These are phyloP conservation scores for Lecanicillium sp. DNA, from an alignment of 2,329 filamentous ascomycete genomes.

Conservation along the genomic window DNA sequence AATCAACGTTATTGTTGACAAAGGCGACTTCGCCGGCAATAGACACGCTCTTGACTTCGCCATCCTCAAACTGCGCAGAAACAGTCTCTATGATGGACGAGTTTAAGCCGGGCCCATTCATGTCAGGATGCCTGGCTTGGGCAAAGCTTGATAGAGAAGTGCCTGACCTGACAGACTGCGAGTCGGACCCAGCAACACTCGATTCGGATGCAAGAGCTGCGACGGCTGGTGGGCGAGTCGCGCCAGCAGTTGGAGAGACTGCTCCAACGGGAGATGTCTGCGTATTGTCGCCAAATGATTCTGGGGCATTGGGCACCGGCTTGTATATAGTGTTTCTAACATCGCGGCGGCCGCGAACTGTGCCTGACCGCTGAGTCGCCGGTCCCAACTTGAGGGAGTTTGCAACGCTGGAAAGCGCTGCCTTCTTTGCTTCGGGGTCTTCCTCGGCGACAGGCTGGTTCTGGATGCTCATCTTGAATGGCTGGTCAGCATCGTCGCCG, in stretches of 20 bases:
- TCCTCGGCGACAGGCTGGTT: constrained; percentile 72
- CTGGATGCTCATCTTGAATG: constrained; percentile 73
- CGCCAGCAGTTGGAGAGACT: not conserved
- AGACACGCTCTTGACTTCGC: constrained; percentile 60
- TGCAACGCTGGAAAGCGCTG: constrained; percentile 66
- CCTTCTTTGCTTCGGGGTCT: constrained; percentile 64
- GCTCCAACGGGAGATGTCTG: constrained; percentile 13
- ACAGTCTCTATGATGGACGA: constrained; percentile 87
- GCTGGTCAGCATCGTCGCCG: constrained; percentile 51
- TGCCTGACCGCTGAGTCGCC: constrained; percentile 63
- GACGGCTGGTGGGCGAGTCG: constrained; percentile 34
- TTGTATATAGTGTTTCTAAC: constrained; percentile 87
- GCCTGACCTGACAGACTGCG: constrained; percentile 82
- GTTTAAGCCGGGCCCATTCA: constrained; percentile 72
- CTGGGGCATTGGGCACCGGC: constrained; percentile 35
- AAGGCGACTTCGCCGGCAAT: constrained; percentile 86
- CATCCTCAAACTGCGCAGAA: constrained; percentile 74
- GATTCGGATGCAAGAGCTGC: constrained; percentile 55
- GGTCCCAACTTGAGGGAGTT: constrained; percentile 61
- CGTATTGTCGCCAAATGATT: constrained; percentile 24
- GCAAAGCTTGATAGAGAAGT: constrained; percentile 65
- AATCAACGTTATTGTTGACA: constrained; percentile 56
- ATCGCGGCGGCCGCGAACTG: constrained; percentile 79
- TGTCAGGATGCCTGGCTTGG: constrained; percentile 72
- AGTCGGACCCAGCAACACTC: constrained; percentile 61